These are phyloP conservation scores for Leccinum barrowsii DNA, from an alignment of 768 basidiomycete genomes.

Conservation along the genomic window DNA sequence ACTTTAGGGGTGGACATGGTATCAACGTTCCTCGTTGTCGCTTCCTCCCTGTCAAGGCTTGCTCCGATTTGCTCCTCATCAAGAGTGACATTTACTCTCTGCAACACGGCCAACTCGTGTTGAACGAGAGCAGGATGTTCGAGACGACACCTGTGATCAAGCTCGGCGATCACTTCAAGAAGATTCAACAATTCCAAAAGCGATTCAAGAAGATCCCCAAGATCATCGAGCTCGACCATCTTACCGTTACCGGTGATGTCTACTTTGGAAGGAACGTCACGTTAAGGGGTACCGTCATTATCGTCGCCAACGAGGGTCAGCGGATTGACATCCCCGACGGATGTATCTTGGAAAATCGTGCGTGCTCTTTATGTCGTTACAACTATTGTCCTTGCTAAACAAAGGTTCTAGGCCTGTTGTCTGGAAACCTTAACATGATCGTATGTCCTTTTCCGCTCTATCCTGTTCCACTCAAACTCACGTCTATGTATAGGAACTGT, in stretches of 20 bases:
- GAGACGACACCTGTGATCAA: slow-evolving; percentile 69
- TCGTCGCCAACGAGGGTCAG: slow-evolving; percentile 76
- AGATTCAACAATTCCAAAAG: slow-evolving; percentile 67
- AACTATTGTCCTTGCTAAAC: slow-evolving; percentile 13
- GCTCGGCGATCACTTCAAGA: slow-evolving; percentile 76
- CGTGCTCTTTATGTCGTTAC: slow-evolving; percentile 12
- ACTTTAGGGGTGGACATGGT: slow-evolving; percentile 62
- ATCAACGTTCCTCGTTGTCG: slow-evolving; percentile 72
- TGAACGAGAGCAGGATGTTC: slow-evolving; percentile 59
- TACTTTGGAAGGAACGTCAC: slow-evolving; percentile 64
- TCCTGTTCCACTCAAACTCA: neutral
- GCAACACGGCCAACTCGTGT: slow-evolving; percentile 63
- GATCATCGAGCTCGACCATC: slow-evolving; percentile 70
- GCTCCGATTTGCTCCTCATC: slow-evolving; percentile 63
- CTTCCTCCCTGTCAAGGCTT: slow-evolving; percentile 65
- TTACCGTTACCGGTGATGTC: slow-evolving; percentile 69
- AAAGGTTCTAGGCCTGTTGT: slow-evolving; percentile 49
- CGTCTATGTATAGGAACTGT: slow-evolving; percentile 27
- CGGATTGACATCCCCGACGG: slow-evolving; percentile 76
- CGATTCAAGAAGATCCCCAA: slow-evolving; percentile 74
- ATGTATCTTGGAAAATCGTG: slow-evolving; percentile 65
- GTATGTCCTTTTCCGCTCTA: slow-evolving; percentile 33
- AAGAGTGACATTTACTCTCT: slow-evolving; percentile 69
- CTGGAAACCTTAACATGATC: slow-evolving; percentile 74
- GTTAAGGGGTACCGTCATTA: slow-evolving; percentile 63